Conservation (phyloP, 1,284 basidiomycete species). For the Pterulicium gracile region DNA sequence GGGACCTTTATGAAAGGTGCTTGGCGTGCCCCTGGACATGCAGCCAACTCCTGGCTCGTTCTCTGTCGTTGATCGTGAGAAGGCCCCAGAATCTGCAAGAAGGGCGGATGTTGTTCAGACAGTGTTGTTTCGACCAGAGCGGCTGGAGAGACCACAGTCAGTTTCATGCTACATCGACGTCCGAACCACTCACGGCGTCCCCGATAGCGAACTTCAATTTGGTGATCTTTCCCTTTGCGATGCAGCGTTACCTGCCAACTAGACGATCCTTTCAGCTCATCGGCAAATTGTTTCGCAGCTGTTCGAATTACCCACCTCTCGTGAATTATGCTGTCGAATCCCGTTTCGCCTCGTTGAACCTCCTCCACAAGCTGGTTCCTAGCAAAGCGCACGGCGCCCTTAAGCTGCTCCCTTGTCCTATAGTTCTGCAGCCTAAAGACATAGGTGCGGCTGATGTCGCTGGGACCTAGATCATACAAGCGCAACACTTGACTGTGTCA, state of each 20-base stretch:
- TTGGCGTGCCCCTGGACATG: too few species aligned
- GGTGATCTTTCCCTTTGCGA: slow-evolving; percentile 46
- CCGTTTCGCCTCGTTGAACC: slow-evolving; percentile 27
- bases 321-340: slow-evolving; percentile 50
- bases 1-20: too few species aligned
- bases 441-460: slow-evolving; percentile 47
- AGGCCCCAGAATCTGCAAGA: slow-evolving; percentile 49
- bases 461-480: slow-evolving; percentile 38
- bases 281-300: slow-evolving; percentile 6
- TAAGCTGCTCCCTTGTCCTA: slow-evolving; percentile 26
- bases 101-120: slow-evolving; percentile 43
- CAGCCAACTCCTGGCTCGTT: too few species aligned
- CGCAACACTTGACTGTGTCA: too few species aligned
- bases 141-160: slow-evolving; percentile 21
- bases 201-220: slow-evolving; percentile 58
- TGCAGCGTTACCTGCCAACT: slow-evolving; percentile 63
- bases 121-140: slow-evolving; percentile 41
- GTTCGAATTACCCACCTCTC: slow-evolving; percentile 44
- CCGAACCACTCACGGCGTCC: slow-evolving; percentile 37
- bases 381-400: slow-evolving; percentile 49
- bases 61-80: too few species aligned
- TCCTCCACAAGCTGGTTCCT: slow-evolving; percentile 51
- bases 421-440: slow-evolving; percentile 47
- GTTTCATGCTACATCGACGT: not conserved
- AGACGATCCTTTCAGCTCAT: too few species aligned